These are phyloP conservation scores for Candolleomyces aberdarensis DNA, from an alignment of 768 basidiomycete genomes.

Conservation along the genomic window DNA sequence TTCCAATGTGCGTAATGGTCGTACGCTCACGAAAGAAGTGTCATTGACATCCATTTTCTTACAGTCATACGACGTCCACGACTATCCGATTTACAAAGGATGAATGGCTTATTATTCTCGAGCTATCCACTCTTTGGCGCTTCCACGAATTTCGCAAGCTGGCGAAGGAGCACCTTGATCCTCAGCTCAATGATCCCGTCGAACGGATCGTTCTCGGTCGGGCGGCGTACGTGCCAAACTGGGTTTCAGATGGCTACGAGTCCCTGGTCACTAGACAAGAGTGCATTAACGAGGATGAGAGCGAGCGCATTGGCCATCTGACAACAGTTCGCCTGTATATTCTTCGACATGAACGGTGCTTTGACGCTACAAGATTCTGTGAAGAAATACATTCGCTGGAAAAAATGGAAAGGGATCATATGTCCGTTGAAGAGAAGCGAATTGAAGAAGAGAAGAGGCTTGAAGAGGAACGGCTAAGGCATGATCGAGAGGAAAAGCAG, in stretches of 20 bases:
- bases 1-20: background rate
- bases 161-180: constrained; percentile 1
- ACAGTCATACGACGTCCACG: background rate
- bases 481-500: background rate
- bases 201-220: constrained; percentile 49
- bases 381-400: background rate
- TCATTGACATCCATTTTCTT: background rate
- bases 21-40: too few species aligned
- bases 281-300: constrained; percentile 10
- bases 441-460: too few species aligned
- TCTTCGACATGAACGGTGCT: background rate
- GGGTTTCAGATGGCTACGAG: background rate
- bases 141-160: constrained; percentile 9
- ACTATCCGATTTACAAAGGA: background rate
- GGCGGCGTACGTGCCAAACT: constrained; percentile 40
- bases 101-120: constrained; percentile 8
- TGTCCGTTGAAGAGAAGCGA: too few species aligned
- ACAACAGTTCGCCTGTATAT: background rate
- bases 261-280: background rate
- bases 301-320: constrained; percentile 10
- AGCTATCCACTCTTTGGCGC: constrained; percentile 3
- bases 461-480: too few species aligned
- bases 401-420: too few species aligned
- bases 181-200: background rate
- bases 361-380: background rate